Conservation (phyloP, 805 yeast genomes). For the Ogataea ramenticola region DNA sequence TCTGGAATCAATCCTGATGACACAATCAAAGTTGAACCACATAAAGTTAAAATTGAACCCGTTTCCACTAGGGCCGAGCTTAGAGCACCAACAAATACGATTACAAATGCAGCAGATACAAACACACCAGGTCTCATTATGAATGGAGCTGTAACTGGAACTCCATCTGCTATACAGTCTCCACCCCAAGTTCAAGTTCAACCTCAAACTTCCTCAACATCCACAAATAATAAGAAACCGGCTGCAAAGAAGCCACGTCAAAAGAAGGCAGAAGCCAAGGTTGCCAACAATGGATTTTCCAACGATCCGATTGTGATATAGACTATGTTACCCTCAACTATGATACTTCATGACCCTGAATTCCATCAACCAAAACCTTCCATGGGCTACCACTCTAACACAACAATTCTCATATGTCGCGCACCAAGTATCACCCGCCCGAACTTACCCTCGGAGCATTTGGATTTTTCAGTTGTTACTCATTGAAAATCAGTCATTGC, state of each 20-base stretch:
- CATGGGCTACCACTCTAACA: too few species aligned
- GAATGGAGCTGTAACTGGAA: too few species aligned
- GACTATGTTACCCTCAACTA: too few species aligned
- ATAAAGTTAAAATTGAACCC: conserved; percentile 18
- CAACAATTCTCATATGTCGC: too few species aligned
- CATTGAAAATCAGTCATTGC: too few species aligned
- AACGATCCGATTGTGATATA: too few species aligned
- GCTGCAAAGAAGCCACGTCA: not conserved
- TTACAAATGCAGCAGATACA: not conserved
- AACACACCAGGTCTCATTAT: not conserved
- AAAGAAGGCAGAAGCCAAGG: not conserved
- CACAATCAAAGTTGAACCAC: conserved; percentile 22
- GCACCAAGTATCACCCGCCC: too few species aligned
- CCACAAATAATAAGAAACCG: not conserved
- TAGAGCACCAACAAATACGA: not conserved
- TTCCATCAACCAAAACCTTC: too few species aligned
- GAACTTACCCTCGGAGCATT: too few species aligned
- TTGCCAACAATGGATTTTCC: too few species aligned
- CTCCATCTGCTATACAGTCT: not conserved
- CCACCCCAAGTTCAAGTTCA: not conserved
- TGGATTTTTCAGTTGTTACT: too few species aligned
- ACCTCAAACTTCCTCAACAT: not conserved
- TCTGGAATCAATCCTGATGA: conserved; percentile 44
- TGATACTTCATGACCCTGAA: too few species aligned
- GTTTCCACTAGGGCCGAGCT: not conserved